These are phyloP conservation scores for Solanum stenotomum DNA, from an alignment of 257 asterid species.

Conservation along the genomic window DNA sequence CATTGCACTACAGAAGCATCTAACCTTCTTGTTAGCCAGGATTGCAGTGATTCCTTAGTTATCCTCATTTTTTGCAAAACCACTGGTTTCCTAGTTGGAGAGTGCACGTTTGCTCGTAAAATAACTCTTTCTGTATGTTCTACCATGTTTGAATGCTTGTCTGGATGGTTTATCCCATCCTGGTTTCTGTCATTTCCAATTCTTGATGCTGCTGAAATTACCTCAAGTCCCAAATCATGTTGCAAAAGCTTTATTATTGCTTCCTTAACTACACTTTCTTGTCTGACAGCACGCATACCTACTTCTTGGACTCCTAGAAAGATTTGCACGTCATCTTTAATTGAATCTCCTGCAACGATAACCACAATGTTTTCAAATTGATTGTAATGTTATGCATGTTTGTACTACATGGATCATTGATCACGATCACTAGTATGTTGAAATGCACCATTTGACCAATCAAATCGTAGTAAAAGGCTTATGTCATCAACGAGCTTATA, in stretches of 20 bases:
- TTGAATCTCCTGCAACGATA: conserved; percentile 45
- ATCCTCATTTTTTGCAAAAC: conserved; percentile 55
- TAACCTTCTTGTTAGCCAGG: conserved; percentile 51
- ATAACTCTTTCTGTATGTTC: conserved; percentile 16
- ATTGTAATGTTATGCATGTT: neutral
- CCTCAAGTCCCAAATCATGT: conserved; percentile 68
- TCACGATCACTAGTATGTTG: neutral
- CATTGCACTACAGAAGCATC: conserved; percentile 4
- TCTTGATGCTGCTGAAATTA: conserved; percentile 29
- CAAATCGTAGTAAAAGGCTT: neutral
- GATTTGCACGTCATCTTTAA: conserved; percentile 61
- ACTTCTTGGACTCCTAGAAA: conserved; percentile 41
- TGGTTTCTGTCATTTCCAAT: conserved; percentile 8
- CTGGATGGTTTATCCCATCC: conserved; percentile 5
- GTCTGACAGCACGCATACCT: conserved; percentile 9
- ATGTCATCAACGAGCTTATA: neutral
- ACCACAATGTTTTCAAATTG: neutral
- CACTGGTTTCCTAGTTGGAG: conserved; percentile 69
- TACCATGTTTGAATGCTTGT: conserved; percentile 8
- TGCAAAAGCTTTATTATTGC: conserved; percentile 54
- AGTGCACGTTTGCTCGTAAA: conserved; percentile 15
- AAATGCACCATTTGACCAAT: neutral
- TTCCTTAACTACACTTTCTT: conserved; percentile 34
- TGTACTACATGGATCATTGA: neutral
- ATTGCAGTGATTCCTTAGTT: conserved; percentile 46